A percentile compares a stretch with the other conserved stretches of the same genome.
Conservation (phyloP, 208 protist genomes). For the Acanthamoeba divionensis region DNA sequence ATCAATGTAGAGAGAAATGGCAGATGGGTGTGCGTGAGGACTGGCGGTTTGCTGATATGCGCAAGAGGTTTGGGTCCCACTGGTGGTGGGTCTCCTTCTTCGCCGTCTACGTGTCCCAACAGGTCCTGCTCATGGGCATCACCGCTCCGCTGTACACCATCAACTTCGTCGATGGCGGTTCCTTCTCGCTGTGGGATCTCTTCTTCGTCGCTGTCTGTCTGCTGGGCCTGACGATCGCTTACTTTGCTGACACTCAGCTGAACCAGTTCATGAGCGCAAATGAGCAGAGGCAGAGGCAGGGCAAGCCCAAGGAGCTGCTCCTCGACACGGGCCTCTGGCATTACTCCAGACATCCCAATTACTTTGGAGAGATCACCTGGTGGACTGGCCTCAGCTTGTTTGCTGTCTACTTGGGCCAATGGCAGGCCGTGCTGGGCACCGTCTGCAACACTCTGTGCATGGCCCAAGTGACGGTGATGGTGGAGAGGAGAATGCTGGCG, state of each 20-base stretch:
- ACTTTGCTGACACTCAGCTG: slow-evolving; percentile 50
- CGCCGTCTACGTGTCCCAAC: slow-evolving; percentile 43
- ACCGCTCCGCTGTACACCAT: slow-evolving; percentile 27
- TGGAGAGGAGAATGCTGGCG: slow-evolving; percentile 44
- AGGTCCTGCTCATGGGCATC: slow-evolving; percentile 44
- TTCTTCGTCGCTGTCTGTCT: background rate
- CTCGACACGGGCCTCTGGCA: slow-evolving; percentile 36
- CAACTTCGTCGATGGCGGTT: slow-evolving; percentile 1
- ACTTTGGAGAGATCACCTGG: slow-evolving; percentile 50
- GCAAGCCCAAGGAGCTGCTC: slow-evolving; percentile 48
- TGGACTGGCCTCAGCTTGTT: slow-evolving; percentile 15
- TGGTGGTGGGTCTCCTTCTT: background rate
- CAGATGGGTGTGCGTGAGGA: slow-evolving; percentile 30
- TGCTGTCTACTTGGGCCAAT: slow-evolving; percentile 23
- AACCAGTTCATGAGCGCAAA: slow-evolving; percentile 43
- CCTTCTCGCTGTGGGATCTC: slow-evolving; percentile 10
- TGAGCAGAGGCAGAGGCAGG: background rate
- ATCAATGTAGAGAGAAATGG: slow-evolving; percentile 40
- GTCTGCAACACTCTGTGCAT: slow-evolving; percentile 45
- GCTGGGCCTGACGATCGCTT: slow-evolving; percentile 15
- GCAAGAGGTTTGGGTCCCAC: background rate
- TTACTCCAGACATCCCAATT: slow-evolving; percentile 54
- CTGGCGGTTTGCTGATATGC: slow-evolving; percentile 48
- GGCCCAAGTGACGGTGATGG: slow-evolving; percentile 44
- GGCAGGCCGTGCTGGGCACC: slow-evolving; percentile 23